Percentiles rank a stretch among this genome's conserved stretches.
Conservation (phyloP, 2,329 filamentous ascomycete genomes). For the Trichoderma sp. region DNA sequence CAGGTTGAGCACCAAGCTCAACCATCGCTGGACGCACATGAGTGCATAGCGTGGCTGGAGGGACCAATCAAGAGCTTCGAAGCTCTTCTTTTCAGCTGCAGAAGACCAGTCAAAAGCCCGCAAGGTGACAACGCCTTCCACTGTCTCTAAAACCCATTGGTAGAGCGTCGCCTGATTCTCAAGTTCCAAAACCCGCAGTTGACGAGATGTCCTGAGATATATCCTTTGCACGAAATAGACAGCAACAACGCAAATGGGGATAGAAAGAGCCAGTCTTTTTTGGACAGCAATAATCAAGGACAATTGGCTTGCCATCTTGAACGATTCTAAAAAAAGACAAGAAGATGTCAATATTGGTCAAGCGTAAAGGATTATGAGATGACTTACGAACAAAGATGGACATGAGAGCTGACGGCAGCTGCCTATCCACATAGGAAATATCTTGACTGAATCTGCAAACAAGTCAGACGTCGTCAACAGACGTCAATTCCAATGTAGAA, state of each 20-base stretch:
- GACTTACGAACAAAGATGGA: slow-evolving; percentile 34
- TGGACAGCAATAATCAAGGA: slow-evolving; percentile 51
- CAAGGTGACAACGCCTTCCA: slow-evolving; percentile 37
- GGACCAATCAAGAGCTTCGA: slow-evolving; percentile 45
- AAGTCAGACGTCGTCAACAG: background rate
- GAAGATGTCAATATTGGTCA: background rate
- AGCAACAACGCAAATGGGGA: slow-evolving; percentile 44
- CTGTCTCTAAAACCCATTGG: slow-evolving; percentile 46
- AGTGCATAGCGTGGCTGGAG: slow-evolving; percentile 43
- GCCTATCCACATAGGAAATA: slow-evolving; percentile 46
- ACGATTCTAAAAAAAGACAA: slow-evolving; percentile 36
- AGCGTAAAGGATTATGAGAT: too few relatives aligned
- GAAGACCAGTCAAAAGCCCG: slow-evolving; percentile 37
- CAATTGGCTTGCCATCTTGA: slow-evolving; percentile 48
- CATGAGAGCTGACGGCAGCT: slow-evolving; percentile 42
- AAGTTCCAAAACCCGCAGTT: slow-evolving; percentile 59
- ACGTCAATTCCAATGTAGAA: background rate
- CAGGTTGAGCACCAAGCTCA: slow-evolving; percentile 51
- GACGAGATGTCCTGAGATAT: slow-evolving; percentile 57
- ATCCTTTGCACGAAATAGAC: slow-evolving; percentile 37
- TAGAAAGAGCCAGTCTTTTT: slow-evolving; percentile 47
- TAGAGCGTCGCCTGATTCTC: slow-evolving; percentile 56
- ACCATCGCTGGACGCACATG: slow-evolving; percentile 53
- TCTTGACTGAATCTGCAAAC: slow-evolving; percentile 46
- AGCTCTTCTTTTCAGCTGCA: slow-evolving; percentile 40